Conservation (phyloP, 495 filamentous ascomycete genomes). For the Melanomma pulvis-pyrius region DNA sequence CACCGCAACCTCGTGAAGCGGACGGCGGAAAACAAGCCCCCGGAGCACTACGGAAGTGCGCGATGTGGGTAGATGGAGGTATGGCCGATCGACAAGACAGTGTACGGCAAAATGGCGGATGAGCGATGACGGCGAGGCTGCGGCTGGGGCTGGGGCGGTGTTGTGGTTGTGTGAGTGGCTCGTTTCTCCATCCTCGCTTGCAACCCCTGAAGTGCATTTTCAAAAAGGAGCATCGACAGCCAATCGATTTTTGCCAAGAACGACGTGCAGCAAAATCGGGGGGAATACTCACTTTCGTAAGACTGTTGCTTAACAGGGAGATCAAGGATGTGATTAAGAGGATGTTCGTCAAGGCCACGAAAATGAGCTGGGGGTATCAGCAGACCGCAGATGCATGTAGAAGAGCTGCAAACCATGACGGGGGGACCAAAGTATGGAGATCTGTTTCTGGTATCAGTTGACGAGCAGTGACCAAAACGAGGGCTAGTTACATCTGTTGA, state of each 20-base stretch:
- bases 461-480: constrained; percentile 47
- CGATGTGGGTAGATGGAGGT: background rate
- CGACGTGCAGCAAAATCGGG: constrained; percentile 43
- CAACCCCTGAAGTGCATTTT: constrained; percentile 2
- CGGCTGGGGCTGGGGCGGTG: constrained; percentile 11
- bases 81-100: background rate
- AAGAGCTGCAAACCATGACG: constrained; percentile 60
- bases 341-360: constrained; percentile 85
- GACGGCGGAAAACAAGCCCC: background rate
- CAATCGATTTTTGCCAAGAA: constrained; percentile 33
- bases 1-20: constrained; percentile 6
- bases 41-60: background rate
- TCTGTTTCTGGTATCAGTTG: constrained; percentile 42
- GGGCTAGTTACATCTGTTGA: constrained; percentile 40
- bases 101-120: constrained; percentile 6
- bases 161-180: background rate
- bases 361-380: constrained; percentile 57
- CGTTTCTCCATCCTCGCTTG: constrained; percentile 1
- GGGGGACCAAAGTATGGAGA: constrained; percentile 64
- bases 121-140: constrained; percentile 25
- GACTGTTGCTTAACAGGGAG: constrained; percentile 86
- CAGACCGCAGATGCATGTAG: constrained; percentile 26
- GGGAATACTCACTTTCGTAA: constrained; percentile 66
- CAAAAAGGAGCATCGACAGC: constrained; percentile 18
- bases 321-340: constrained; percentile 89